phyloP scores from a whole-genome alignment of 83 land plant genomes.

The Diphasiastrum complanatum region DNA sequence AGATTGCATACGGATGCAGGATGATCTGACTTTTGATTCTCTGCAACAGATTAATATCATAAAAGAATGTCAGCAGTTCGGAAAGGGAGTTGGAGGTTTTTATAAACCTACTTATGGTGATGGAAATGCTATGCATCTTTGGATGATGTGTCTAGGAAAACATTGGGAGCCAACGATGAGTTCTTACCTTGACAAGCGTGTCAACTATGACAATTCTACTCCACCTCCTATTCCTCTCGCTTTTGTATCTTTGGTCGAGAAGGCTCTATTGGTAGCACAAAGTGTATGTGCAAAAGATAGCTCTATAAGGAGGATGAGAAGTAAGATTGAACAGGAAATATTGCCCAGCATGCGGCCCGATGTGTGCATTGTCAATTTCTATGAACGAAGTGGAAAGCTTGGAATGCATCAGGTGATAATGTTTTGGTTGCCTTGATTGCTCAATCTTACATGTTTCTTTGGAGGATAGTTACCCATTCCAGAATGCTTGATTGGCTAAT shows the following conservation, averaged over 20 bases:
- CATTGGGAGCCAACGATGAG: constrained; percentile 67
- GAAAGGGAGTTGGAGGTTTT: constrained; percentile 27
- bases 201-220: constrained; percentile 39
- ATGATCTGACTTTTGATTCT: neutral
- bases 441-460: too few species aligned
- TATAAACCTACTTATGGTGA: constrained; percentile 25
- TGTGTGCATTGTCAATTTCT: constrained; percentile 73
- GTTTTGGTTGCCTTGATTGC: neutral
- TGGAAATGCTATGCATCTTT: constrained; percentile 34
- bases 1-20: neutral
- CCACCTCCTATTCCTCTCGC: constrained; percentile 47
- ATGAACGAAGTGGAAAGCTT: constrained; percentile 45
- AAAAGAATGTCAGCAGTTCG: constrained; percentile 21
- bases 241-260: constrained; percentile 39
- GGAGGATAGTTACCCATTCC: too few species aligned
- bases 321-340: constrained; percentile 15
- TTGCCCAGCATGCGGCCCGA: constrained; percentile 58
- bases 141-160: constrained; percentile 83
- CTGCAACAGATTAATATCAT: constrained; percentile 27
- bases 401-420: constrained; percentile 71
- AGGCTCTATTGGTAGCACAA: constrained; percentile 49
- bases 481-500: too few species aligned
- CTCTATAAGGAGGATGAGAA: too few species aligned
- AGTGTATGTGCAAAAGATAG: too few species aligned
- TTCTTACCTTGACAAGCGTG: constrained; percentile 40